Base-by-base conservation (phyloP, 805 yeast genomes). In the Candida broadrunensis region DNA sequence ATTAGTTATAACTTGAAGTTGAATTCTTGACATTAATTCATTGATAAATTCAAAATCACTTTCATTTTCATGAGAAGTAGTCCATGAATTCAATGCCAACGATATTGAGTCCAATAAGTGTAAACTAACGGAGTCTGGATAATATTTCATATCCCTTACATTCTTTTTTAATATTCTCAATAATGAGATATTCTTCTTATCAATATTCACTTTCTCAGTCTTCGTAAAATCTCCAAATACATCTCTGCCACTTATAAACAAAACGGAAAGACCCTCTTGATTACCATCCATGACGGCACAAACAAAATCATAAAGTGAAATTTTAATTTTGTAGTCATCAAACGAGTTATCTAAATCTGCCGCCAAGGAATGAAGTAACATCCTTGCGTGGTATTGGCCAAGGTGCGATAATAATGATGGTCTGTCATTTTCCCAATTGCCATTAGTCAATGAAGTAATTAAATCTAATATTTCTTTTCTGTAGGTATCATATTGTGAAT, bases 351-450 rank as follows among this genome's bases (percentile, higher is more conserved):
- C 73, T 50, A 89, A 65, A 49, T 87, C 89, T 0, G 71, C 48
- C 0, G 80, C 74, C 21, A 91, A 58, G 1, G 83, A 73, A n/a
- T 72, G 67, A 8, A 87, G 65, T 21, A 91, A 68, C 3, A 78
- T 61, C 20, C 72, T 73, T 0, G 96, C 76, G 48, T 78, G 73
- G 15, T 72, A 68, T n/a, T 75, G 68, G 3, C 95, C 93, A 39
- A 91, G 63, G 56, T 88, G 88, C 0, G 97, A 85, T 30, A 91
- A 67, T 36, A 91, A 63, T 1, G 96, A 88, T 3, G 96, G 95
- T n/a, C 48, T 38, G 20, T 77, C 80, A 4, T 65, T 63, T 5
- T 69, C 68, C 83, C 86, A 80, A 2, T 55, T 62, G 0, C 80
- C 81, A 33, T 67, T 70, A 1, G 85, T 80, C 32, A 86, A 57